Conservation (phyloP, 2,329 filamentous ascomycete genomes). For the Tolypocladium endophyticum region DNA sequence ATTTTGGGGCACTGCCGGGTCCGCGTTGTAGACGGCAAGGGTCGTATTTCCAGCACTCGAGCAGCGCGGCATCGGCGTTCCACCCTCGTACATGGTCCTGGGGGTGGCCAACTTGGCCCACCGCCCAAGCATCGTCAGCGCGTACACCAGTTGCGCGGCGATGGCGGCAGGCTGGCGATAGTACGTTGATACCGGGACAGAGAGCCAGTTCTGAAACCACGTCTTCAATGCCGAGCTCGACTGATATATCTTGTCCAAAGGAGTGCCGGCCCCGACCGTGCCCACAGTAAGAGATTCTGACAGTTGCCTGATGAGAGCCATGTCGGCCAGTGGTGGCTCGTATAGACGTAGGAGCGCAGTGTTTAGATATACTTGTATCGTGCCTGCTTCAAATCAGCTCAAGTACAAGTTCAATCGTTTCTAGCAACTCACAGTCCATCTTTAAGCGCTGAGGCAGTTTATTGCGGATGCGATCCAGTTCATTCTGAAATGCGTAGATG, state of each 20-base stretch:
- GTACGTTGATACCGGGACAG: constrained; percentile 30
- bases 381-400: constrained; percentile 14
- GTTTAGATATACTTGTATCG: constrained; percentile 28
- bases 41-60: constrained; percentile 10
- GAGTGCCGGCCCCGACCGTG: constrained; percentile 25
- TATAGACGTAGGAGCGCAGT: constrained; percentile 32
- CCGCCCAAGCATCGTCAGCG: constrained; percentile 37
- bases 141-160: constrained; percentile 36
- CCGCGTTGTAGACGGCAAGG: constrained; percentile 10
- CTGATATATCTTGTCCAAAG: constrained; percentile 39
- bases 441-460: constrained; percentile 23
- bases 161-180: constrained; percentile 34
- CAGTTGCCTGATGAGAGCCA: constrained; percentile 27
- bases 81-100: constrained; percentile 15
- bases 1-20: constrained; percentile 10
- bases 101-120: constrained; percentile 37
- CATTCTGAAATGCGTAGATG: constrained; percentile 32
- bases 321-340: constrained; percentile 35
- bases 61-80: constrained; percentile 14
- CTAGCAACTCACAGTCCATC: constrained; percentile 24
- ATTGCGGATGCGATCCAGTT: constrained; percentile 30
- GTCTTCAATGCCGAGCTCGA: constrained; percentile 33
- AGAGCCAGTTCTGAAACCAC: constrained; percentile 39
- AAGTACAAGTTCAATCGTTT: too few species aligned
- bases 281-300: constrained; percentile 30